These are phyloP conservation scores for Globisporangium cylindrosporum DNA, from an alignment of 352 stramenopile genomes.

Conservation along the genomic window DNA sequence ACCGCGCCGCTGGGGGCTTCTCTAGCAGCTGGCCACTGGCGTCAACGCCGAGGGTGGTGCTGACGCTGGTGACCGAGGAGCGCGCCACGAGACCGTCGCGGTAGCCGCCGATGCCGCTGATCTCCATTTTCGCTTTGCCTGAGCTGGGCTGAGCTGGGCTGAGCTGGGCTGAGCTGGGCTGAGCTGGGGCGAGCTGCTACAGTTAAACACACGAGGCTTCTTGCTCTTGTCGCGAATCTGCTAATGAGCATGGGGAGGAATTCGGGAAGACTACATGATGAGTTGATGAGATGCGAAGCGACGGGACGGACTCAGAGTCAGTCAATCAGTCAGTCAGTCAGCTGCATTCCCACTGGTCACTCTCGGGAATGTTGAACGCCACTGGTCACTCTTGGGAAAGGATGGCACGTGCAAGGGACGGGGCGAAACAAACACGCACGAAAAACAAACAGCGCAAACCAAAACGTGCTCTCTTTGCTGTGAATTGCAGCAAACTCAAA, in stretches of 20 bases:
- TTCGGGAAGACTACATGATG: too few species aligned
- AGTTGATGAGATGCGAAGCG: too few species aligned
- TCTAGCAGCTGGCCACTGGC: background rate
- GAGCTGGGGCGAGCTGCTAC: background rate
- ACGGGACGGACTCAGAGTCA: too few species aligned
- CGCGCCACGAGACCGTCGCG: background rate
- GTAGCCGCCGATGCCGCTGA: slow-evolving; percentile 16
- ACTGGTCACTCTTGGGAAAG: too few species aligned
- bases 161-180: background rate
- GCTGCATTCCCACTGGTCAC: too few species aligned
- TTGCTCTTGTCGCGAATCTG: background rate
- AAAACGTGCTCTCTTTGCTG: too few species aligned
- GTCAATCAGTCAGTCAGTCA: too few species aligned
- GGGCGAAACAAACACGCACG: too few species aligned
- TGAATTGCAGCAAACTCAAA: too few species aligned
- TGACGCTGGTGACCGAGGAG: background rate
- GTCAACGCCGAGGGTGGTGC: background rate
- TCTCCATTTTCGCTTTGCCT: slow-evolving; percentile 7
- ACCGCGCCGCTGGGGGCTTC: slow-evolving; percentile 3
- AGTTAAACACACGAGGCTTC: background rate
- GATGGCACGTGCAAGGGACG: too few species aligned
- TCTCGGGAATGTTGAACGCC: too few species aligned
- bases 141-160: background rate
- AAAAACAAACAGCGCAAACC: too few species aligned
- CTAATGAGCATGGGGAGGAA: background rate